Conservation (phyloP, 306 rosid genomes). For the Vigna nakashimae region DNA sequence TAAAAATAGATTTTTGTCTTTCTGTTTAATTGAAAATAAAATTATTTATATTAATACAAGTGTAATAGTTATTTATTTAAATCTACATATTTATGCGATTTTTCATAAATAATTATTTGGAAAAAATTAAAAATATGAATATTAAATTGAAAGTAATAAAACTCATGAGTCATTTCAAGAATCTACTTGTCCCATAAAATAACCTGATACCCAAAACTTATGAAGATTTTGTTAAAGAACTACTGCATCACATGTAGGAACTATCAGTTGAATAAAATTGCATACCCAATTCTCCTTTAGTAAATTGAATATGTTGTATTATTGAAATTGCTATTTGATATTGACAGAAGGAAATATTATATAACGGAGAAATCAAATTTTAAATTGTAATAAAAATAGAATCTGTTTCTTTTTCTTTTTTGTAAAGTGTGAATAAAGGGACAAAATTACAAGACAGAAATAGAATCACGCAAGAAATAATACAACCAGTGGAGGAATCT, state of each 20-base stretch:
- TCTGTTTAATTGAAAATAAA: too few species aligned
- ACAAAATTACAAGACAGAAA: constrained; percentile 3
- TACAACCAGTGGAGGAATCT: not conserved
- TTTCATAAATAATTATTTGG: too few species aligned
- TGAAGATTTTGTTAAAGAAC: not conserved
- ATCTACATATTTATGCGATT: too few species aligned
- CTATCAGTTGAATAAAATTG: not conserved
- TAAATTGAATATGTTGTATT: not conserved
- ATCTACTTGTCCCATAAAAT: too few species aligned
- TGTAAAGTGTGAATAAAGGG: not conserved
- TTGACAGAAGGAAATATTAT: not conserved
- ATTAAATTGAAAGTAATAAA: too few species aligned
- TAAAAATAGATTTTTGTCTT: too few species aligned
- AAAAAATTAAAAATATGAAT: too few species aligned
- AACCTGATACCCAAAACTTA: not conserved
- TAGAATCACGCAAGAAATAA: constrained; percentile 9
- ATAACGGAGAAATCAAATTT: not conserved
- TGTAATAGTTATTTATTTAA: too few species aligned
- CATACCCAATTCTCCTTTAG: too few species aligned
- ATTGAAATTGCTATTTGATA: not conserved
- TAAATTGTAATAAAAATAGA: not conserved
- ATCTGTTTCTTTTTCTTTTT: not conserved
- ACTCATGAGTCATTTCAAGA: too few species aligned
- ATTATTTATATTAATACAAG: too few species aligned
- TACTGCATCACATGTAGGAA: not conserved